Conservation (phyloP, 2,329 filamentous ascomycete genomes). For the Fusarium liriodendri region DNA sequence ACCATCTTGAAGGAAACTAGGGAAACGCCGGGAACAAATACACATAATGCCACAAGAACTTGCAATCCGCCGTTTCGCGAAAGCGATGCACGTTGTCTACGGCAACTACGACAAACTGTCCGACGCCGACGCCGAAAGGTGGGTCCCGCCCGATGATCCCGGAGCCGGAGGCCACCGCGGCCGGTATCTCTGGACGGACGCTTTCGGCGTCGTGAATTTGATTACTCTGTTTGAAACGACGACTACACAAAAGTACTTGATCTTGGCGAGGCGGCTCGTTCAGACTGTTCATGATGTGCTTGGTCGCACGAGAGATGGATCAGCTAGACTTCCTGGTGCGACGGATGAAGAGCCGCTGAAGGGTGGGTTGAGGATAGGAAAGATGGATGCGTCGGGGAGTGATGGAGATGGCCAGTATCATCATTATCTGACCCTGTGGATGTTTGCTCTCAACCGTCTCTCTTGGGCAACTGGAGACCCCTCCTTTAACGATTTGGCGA, state of each 20-base stretch:
- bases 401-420: slow-evolving; percentile 71
- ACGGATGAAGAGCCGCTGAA: slow-evolving; percentile 62
- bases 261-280: slow-evolving; percentile 60
- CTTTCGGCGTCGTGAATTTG: slow-evolving; percentile 69
- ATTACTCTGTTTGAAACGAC: slow-evolving; percentile 62
- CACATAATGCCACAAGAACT: slow-evolving; percentile 8
- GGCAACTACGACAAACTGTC: slow-evolving; percentile 45
- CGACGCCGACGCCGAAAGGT: slow-evolving; percentile 45
- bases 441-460: slow-evolving; percentile 69
- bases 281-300: slow-evolving; percentile 63
- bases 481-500: slow-evolving; percentile 61
- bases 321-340: slow-evolving; percentile 59
- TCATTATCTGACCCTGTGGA: slow-evolving; percentile 71
- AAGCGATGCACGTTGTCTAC: slow-evolving; percentile 53
- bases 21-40: background rate
- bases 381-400: slow-evolving; percentile 57
- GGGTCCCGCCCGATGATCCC: slow-evolving; percentile 58
- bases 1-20: background rate
- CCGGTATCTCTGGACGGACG: slow-evolving; percentile 71
- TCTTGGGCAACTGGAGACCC: slow-evolving; percentile 58
- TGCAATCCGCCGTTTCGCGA: slow-evolving; percentile 44
- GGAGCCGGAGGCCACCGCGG: slow-evolving; percentile 66
- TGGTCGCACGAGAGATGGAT: slow-evolving; percentile 62
- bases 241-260: slow-evolving; percentile 54
- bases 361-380: slow-evolving; percentile 69